These are phyloP conservation scores for Chaetothyriales sp. DNA, from an alignment of 2,329 filamentous ascomycete genomes.

Conservation along the genomic window DNA sequence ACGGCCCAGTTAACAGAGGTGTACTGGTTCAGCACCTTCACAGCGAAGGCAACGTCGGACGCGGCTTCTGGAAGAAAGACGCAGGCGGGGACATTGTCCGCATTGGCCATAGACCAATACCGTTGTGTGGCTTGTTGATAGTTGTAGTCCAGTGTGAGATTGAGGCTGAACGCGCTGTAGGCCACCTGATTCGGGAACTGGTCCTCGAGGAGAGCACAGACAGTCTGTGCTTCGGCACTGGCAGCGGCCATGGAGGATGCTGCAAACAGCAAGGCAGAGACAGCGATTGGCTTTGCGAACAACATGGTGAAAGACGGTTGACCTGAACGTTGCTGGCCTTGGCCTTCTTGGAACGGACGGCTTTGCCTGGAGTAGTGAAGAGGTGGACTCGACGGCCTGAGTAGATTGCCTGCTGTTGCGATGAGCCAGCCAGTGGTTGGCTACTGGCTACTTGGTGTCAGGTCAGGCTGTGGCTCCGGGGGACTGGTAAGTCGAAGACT, in stretches of 20 bases:
- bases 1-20: constrained; percentile 23
- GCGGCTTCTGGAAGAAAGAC: constrained; percentile 22
- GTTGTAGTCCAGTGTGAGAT: background rate
- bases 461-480: too few species aligned
- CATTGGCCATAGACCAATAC: constrained; percentile 24
- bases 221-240: background rate
- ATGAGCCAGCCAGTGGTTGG: too few species aligned
- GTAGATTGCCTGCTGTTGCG: too few species aligned
- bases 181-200: background rate
- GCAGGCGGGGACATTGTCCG: constrained; percentile 23
- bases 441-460: too few species aligned
- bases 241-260: background rate
- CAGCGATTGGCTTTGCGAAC: background rate
- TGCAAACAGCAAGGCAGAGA: background rate
- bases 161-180: background rate
- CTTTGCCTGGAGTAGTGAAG: too few species aligned
- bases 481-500: too few species aligned
- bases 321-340: background rate
- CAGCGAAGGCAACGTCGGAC: constrained; percentile 22
- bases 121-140: background rate
- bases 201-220: background rate
- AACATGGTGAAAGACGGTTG: background rate
- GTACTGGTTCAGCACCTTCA: constrained; percentile 21
- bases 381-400: background rate
- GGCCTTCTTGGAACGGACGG: background rate